Evolutionary conservation across 1,139 yeast genomes (phyloP).

Genomic region (Scheffersomyces segobiensis): DNA sequence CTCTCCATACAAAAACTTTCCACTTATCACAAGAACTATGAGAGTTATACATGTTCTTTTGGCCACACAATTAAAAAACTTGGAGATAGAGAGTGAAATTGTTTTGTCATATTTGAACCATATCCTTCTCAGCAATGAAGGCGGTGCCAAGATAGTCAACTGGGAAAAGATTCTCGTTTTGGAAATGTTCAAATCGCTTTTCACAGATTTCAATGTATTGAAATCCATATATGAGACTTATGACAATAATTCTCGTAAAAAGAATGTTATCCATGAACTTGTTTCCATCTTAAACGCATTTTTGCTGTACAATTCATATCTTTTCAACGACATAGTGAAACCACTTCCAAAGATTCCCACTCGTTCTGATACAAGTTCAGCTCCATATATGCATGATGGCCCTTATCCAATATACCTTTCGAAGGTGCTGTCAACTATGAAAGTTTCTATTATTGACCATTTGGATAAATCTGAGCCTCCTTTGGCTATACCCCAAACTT

Average conservation of each 20-base stretch:
- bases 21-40: conserved; percentile 70
- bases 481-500: conserved; percentile 60
- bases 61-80: conserved; percentile 55
- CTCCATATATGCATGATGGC: conserved; percentile 3
- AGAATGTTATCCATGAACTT: conserved; percentile 62
- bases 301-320: conserved; percentile 27
- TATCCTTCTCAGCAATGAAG: conserved; percentile 40
- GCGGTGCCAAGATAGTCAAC: conserved; percentile 10
- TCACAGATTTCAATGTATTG: conserved; percentile 55
- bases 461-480: conserved; percentile 76
- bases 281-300: conserved; percentile 43
- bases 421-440: conserved; percentile 33
- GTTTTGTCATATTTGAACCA: conserved; percentile 74
- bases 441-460: conserved; percentile 65
- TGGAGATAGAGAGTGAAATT: conserved; percentile 79
- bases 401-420: conserved; percentile 19
- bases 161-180: conserved; percentile 78
- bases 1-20: conserved; percentile 58
- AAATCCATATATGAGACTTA: conserved; percentile 58
- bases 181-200: conserved; percentile 67
- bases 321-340: conserved; percentile 38
- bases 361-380: conserved; percentile 1
- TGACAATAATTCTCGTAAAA: conserved; percentile 59
- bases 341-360: conserved; percentile 17
- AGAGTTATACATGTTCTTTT: conserved; percentile 66